Conservation (phyloP, 805 yeast species). For the Saccharomycopsis schoenii region DNA sequence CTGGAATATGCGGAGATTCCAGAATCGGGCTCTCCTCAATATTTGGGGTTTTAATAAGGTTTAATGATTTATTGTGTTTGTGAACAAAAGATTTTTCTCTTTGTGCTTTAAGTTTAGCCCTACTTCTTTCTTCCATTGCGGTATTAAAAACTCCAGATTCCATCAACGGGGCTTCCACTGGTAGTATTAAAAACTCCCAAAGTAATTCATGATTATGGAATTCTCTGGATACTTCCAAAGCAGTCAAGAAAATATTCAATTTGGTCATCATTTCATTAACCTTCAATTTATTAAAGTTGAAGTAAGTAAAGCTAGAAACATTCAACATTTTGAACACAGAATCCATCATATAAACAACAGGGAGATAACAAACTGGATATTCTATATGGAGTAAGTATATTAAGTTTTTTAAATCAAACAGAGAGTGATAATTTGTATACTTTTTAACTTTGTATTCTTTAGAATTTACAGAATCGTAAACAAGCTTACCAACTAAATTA, state of each 20-base stretch:
- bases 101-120: slow-evolving; percentile 11
- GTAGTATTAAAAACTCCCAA: slow-evolving; percentile 33
- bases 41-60: background rate
- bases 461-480: background rate
- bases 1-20: slow-evolving; percentile 15
- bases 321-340: slow-evolving; percentile 20
- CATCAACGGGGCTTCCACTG: slow-evolving; percentile 20
- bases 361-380: slow-evolving; percentile 28
- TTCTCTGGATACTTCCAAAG: slow-evolving; percentile 28
- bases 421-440: slow-evolving; percentile 23
- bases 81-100: slow-evolving; percentile 6
- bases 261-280: slow-evolving; percentile 38
- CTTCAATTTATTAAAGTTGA: slow-evolving; percentile 33
- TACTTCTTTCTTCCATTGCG: slow-evolving; percentile 8
- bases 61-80: background rate
- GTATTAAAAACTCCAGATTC: background rate
- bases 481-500: background rate
- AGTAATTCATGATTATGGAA: slow-evolving; percentile 29
- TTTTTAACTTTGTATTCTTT: slow-evolving; percentile 2
- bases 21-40: slow-evolving; percentile 10
- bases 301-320: slow-evolving; percentile 24
- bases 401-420: slow-evolving; percentile 26
- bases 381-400: slow-evolving; percentile 30
- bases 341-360: slow-evolving; percentile 21
- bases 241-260: slow-evolving; percentile 39